Base-by-base conservation (phyloP, 805 yeast species). In the Yamadazyma olivae region DNA sequence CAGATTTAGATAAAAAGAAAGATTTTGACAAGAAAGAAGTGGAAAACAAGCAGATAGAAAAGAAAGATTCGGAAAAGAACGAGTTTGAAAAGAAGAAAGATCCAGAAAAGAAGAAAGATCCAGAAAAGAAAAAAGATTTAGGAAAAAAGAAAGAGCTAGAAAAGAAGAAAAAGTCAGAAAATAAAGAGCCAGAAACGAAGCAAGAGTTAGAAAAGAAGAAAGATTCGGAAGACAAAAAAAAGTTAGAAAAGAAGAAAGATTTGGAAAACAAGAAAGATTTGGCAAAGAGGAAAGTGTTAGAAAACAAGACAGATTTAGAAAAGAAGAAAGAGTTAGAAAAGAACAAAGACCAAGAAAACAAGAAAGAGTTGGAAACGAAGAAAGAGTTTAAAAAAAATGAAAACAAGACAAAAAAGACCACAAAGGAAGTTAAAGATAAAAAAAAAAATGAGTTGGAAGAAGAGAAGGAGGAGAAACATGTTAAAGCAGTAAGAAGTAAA, bases 401-500 rank as follows among this genome's bases (percentile, higher is more conserved):
- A 24, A 24, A 12, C 13, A 27, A n/a, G 26, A 33, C 15, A 23
- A 13, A 21, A 32, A 28, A 22, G 27, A n/a, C 23, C 9, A 17
- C 30, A 28, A 35, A n/a, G 33, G 44, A 24, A 41, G 43, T 22
- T 17, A 36, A 9, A 36, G 32, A 14, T 33, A 40, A 31, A 39
- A 41, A 4, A 28, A 46, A 10, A 46, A 42, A 9, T 36, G 56
- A 36, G 52, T 49, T 12, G 25, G 44, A 13, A 38, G 40, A 33
- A 27, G 43, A 12, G 43, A 52, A 22, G 50, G 50, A 17, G 38
- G 56, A 30, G 50, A 27, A 34, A 16, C 26, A 10, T n/a, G n/a
- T n/a, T n/a, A n/a, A n/a, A n/a, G n/a, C n/a, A n/a, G n/a, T n/a
- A n/a, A n/a, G n/a, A n/a, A n/a, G n/a, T n/a, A n/a, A n/a, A n/a